These are phyloP conservation scores for Inonotus hispidus DNA, from an alignment of 1,284 basidiomycete species.

Conservation along the genomic window DNA sequence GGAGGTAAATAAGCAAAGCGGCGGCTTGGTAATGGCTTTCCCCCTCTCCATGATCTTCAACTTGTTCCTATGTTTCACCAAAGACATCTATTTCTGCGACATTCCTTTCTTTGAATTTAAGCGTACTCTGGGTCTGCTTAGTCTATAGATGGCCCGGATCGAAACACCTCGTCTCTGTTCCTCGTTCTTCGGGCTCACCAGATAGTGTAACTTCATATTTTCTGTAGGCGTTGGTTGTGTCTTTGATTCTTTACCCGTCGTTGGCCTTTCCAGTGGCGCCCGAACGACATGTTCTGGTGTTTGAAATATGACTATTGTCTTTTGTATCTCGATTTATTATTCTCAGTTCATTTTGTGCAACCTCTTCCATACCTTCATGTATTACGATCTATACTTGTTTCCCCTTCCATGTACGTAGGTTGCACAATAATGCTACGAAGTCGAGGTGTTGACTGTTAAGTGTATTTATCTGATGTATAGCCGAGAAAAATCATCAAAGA, in stretches of 20 bases:
- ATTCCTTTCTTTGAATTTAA: background rate
- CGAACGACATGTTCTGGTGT: conserved; percentile 1
- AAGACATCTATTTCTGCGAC: background rate
- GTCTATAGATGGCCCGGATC: conserved; percentile 14
- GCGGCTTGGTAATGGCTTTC: background rate
- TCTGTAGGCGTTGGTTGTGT: background rate
- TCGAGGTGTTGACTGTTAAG: background rate
- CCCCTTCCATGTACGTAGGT: background rate
- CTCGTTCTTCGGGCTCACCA: conserved; percentile 9
- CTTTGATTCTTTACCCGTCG: background rate
- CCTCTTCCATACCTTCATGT: background rate
- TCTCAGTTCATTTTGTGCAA: background rate
- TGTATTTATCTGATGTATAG: background rate
- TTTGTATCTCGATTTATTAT: conserved; percentile 7
- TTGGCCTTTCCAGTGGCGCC: background rate
- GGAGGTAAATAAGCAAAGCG: conserved; percentile 35
- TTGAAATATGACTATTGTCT: conserved; percentile 9
- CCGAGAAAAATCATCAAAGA: background rate
- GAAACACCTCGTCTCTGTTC: background rate
- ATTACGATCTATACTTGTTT: background rate
- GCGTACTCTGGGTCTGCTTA: conserved; percentile 9
- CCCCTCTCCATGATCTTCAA: conserved; percentile 1
- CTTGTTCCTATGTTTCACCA: background rate
- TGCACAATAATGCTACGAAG: background rate
- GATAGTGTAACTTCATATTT: background rate